These are phyloP conservation scores for Lepiota subincarnata DNA, from an alignment of 768 basidiomycete genomes.

Conservation along the genomic window DNA sequence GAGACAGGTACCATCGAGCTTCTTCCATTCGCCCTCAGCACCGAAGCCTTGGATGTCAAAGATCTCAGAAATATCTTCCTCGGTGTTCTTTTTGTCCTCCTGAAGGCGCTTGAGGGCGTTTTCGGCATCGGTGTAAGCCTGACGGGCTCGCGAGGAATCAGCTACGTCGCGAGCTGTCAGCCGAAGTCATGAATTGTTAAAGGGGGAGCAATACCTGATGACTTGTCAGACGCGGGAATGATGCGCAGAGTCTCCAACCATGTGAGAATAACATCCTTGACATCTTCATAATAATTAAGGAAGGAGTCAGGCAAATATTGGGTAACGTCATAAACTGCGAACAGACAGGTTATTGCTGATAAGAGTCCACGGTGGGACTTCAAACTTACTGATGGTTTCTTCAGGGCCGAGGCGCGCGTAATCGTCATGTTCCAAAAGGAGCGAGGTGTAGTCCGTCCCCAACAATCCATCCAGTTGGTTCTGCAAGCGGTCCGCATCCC, in stretches of 20 bases:
- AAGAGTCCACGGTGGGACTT: background rate
- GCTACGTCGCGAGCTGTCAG: conserved; percentile 13
- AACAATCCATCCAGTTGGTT: conserved; percentile 53
- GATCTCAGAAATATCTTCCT: conserved; percentile 59
- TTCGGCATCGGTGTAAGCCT: conserved; percentile 62
- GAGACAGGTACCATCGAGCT: conserved; percentile 79
- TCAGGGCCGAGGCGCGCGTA: conserved; percentile 48
- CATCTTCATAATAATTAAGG: conserved; percentile 65
- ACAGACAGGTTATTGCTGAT: conserved; percentile 5
- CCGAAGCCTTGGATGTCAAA: conserved; percentile 69
- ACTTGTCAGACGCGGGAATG: conserved; percentile 32
- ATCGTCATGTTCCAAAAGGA: conserved; percentile 77
- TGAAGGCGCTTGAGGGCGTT: conserved; percentile 47
- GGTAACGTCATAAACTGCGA: conserved; percentile 70
- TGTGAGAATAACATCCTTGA: conserved; percentile 56
- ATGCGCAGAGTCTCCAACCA: conserved; percentile 67
- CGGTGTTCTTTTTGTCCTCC: conserved; percentile 49
- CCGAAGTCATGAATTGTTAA: background rate
- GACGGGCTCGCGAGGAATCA: conserved; percentile 61
- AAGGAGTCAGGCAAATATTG: conserved; percentile 84
- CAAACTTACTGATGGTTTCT: conserved; percentile 52
- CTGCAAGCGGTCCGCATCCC: conserved; percentile 58
- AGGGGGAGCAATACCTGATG: conserved; percentile 31
- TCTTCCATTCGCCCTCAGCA: conserved; percentile 90
- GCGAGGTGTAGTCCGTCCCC: conserved; percentile 62